Base-by-base conservation (phyloP, 2,329 filamentous ascomycete genomes). In the Phoma sp. region DNA sequence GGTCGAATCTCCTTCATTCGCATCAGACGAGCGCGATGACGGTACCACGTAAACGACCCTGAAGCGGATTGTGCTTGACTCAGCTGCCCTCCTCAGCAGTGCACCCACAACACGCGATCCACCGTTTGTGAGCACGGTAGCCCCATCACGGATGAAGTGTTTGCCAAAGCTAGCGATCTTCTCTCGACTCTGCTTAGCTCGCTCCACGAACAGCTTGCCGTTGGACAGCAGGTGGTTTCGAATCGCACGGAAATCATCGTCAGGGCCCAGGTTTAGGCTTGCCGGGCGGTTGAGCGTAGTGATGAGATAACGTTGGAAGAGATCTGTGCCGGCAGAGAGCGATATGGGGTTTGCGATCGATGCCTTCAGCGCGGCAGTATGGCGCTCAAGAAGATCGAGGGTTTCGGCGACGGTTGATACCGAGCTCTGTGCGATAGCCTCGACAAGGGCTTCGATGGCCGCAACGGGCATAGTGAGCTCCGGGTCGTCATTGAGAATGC, bases 381-480 rank as follows among this genome's bases (percentile, higher is more conserved):
- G 88, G 41, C 84, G 85, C 70, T 88, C 87, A 60, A 98, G 85
- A 40, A 93, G 86, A 66, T 94, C 89, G 73, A 98, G 89, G 32
- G 94, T 97, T 80, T 99, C 95, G 78, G 90, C 94, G 68, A 96
- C 91, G 54, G 95, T 99, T 21, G 88, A 90, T 6, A 92, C 88
- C 59, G 88, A 87, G 40, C 88, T 90, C 61, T 89, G 84, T 70
- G 89, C 88, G 56, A 98, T 89, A 57, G 95, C 88, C 71, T 89
- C 86, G 64, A 98, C 95, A 56, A 99, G 84, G 25, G 92, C 88
- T 78, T 96, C 91, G 72, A 96, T 96, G 55, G 93, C 92, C 19
- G 95, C 95, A 51, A 99, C 91, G 60, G 95, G 93, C 86, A 96
- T 97, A 32, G 94, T 97, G 48, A 98, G 84, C 59, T 96, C 91